Evolutionary conservation across 2,329 filamentous ascomycete genomes (phyloP).

Genomic region (Penicillium sp.): DNA sequence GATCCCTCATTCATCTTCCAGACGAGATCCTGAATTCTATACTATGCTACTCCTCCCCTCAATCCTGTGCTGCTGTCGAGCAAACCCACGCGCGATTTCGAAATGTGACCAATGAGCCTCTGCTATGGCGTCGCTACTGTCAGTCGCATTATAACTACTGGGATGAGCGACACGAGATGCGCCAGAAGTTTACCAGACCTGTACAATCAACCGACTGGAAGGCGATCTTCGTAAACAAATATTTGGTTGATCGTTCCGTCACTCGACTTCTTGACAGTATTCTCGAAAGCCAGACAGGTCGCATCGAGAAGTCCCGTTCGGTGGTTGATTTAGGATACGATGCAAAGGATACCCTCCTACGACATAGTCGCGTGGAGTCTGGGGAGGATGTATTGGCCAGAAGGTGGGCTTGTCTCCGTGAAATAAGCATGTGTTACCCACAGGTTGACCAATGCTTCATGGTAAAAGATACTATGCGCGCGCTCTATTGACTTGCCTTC

Average conservation of each 20-base stretch:
- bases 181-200: constrained; percentile 54
- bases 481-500: constrained; percentile 73
- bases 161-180: constrained; percentile 65
- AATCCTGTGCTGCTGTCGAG: constrained; percentile 56
- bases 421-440: not conserved
- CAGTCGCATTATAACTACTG: constrained; percentile 70
- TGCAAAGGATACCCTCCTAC: constrained; percentile 78
- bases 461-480: constrained; percentile 69
- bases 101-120: constrained; percentile 66
- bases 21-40: constrained; percentile 85
- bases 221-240: constrained; percentile 61
- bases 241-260: constrained; percentile 54
- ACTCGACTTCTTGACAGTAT: constrained; percentile 65
- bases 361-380: constrained; percentile 62
- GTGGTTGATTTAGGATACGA: constrained; percentile 79
- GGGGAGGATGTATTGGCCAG: constrained; percentile 76
- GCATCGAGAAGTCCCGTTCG: constrained; percentile 68
- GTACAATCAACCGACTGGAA: constrained; percentile 73
- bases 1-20: constrained; percentile 56
- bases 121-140: constrained; percentile 82
- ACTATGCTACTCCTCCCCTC: constrained; percentile 61
- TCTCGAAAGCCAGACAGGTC: constrained; percentile 67
- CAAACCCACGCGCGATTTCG: constrained; percentile 65
- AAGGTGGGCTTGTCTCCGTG: constrained; percentile 42
- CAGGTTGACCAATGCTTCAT: constrained; percentile 10